Percentiles rank a stretch among this genome's conserved stretches.
phyloP scores from a whole-genome alignment of 1,284 basidiomycete genomes.

The Heterobasidion occidentale region DNA sequence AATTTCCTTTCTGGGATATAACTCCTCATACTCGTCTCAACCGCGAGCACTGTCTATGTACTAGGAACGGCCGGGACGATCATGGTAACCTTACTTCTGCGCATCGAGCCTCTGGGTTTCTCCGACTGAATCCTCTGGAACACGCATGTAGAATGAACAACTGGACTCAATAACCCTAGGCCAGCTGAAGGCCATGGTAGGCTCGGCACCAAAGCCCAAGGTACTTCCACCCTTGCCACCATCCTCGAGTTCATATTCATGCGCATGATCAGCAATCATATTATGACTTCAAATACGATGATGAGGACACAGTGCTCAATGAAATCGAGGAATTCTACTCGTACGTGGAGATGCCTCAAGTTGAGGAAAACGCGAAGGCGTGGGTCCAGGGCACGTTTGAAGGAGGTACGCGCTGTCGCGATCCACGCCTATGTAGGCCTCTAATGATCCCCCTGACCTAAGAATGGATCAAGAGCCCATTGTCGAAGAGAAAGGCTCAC shows the following conservation, averaged over 20 bases:
- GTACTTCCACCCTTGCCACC: slow-evolving; percentile 23
- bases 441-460: slow-evolving; percentile 1
- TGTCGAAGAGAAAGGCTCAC: slow-evolving; percentile 59
- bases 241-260: slow-evolving; percentile 9
- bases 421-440: neutral
- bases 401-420: slow-evolving; percentile 45
- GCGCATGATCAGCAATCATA: slow-evolving; percentile 58
- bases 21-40: no score
- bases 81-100: neutral
- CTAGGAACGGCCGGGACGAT: neutral
- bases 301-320: slow-evolving; percentile 91
- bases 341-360: slow-evolving; percentile 91
- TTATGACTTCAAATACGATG: slow-evolving; percentile 89
- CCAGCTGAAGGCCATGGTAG: slow-evolving; percentile 71
- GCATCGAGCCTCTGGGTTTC: neutral
- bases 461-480: slow-evolving; percentile 76
- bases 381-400: slow-evolving; percentile 76
- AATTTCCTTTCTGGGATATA: no score
- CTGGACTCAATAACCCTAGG: slow-evolving; percentile 75
- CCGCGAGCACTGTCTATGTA: no score
- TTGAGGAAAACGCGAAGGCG: slow-evolving; percentile 80
- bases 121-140: neutral
- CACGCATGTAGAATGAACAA: slow-evolving; percentile 5
- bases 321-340: slow-evolving; percentile 99
- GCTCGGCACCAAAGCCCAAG: slow-evolving; percentile 68